phyloP scores from a whole-genome alignment of 306 rosid species.

The Vigna trinervia region DNA sequence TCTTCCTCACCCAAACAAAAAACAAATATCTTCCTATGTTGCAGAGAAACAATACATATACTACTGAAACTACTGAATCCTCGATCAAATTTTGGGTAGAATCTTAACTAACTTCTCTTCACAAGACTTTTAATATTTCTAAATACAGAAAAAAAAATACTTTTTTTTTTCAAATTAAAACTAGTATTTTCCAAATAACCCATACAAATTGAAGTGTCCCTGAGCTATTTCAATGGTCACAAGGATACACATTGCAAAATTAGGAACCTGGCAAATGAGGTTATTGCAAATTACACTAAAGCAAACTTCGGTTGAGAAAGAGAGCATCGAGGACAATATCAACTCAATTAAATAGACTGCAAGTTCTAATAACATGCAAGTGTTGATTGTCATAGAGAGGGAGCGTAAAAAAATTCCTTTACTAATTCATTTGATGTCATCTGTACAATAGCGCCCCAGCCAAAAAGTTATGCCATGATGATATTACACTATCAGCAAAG shows the following conservation, averaged over 20 bases:
- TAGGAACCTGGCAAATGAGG: neutral
- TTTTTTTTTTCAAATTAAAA: neutral
- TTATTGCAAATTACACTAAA: neutral
- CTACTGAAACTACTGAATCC: neutral
- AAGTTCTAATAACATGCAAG: conserved; percentile 33
- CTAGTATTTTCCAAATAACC: neutral
- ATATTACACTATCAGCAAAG: conserved; percentile 44
- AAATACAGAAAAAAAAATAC: neutral
- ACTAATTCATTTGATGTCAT: conserved; percentile 55
- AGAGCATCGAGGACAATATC: neutral
- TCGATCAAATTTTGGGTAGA: neutral
- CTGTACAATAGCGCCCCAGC: conserved; percentile 62
- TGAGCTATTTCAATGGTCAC: neutral
- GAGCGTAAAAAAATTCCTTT: conserved; percentile 47
- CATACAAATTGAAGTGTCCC: neutral
- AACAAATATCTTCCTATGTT: neutral
- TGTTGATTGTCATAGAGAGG: conserved; percentile 36
- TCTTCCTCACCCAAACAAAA: neutral
- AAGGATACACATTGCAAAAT: neutral
- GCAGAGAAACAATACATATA: neutral
- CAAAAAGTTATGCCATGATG: conserved; percentile 36
- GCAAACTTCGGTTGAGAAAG: neutral
- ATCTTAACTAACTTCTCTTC: neutral
- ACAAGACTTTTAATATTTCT: neutral
- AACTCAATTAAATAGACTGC: neutral